A percentile compares a stretch with the other conserved stretches of the same genome.
These are phyloP conservation scores for Kuraishia molischiana DNA, from an alignment of 805 yeast genomes.

Conservation along the genomic window DNA sequence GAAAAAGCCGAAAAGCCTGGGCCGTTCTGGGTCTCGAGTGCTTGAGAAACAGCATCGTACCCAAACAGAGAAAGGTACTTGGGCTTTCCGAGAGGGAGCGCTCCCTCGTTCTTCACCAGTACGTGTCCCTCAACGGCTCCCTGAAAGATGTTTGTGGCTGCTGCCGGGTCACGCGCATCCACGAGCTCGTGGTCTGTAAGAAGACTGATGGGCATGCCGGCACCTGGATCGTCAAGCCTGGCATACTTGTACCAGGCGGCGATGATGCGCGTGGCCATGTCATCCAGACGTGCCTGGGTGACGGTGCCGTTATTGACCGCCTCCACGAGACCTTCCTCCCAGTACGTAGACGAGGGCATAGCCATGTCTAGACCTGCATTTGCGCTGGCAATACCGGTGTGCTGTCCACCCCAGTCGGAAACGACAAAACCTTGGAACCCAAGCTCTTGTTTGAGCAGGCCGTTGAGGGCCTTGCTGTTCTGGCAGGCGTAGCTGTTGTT, in stretches of 20 bases:
- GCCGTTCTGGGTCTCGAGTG: conserved; percentile 4
- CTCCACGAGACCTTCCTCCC: conserved; percentile 47
- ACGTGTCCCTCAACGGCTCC: conserved; percentile 52
- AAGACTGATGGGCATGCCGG: conserved; percentile 40
- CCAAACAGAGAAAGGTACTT: conserved; percentile 20
- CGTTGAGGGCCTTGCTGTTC: conserved; percentile 44
- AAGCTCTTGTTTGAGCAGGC: conserved; percentile 46
- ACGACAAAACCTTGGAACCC: conserved; percentile 64
- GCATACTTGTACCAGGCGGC: conserved; percentile 50
- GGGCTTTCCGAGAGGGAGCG: conserved; percentile 49
- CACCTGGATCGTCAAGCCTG: conserved; percentile 23
- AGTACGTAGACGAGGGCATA: conserved; percentile 51
- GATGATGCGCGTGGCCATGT: conserved; percentile 51
- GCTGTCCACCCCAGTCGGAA: conserved; percentile 61
- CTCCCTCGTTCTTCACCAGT: conserved; percentile 42
- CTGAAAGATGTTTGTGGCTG: conserved; percentile 37
- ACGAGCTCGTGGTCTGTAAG: conserved; percentile 38
- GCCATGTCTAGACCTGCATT: conserved; percentile 56
- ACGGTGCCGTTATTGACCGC: conserved; percentile 47
- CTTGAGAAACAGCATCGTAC: conserved; percentile 7
- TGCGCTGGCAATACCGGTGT: conserved; percentile 44
- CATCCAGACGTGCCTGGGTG: conserved; percentile 42
- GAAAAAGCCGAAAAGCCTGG: no score
- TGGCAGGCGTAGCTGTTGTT: conserved; percentile 53
- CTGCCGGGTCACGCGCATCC: conserved; percentile 39